Evolutionary conservation across 148 eudicot species (phyloP), one percentile per base, ranked within the genome.

Genomic region (Arctostaphylos glauca): DNA sequence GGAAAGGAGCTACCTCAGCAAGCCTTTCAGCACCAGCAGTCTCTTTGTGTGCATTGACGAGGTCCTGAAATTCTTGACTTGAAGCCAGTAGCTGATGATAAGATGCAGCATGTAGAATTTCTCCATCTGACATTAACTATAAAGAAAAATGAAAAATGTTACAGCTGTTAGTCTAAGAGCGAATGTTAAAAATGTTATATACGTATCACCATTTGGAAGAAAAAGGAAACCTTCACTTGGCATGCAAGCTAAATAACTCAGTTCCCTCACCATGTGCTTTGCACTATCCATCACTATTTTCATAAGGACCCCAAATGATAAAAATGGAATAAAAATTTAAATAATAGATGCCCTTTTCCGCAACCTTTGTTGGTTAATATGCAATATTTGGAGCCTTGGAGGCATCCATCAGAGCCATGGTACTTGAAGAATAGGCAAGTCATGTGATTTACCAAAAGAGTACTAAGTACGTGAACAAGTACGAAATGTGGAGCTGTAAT

Each of bases 51-150:
- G 99, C 97, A 76, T 92, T 83, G 55, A 97, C 97, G 46, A 97
- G 92, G 53, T 93, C 90, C 78, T 86, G 83, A 83, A 94, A 97
- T 79, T 94, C 95, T 76, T 53, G 83, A 90, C 97, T 94, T 46
- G 94, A 87, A 48, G 87, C 82, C 49, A 94, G 81, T 80, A 97
- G 81, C 81, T 89, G 87, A 53, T 88, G 78, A 62, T 97, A 93
- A 15, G 96, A 77, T 56, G 91, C 96, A 62, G 93, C 91, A 84
- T 84, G 87, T 50, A 89, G 85, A 80, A 97, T 88, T 82, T 93
- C 89, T 74, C 97, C 99, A 82, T 93, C 96, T 41, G 92, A 92
- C 97, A 94, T 90, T 82, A 97, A 85, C 99, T 96, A 91, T 77
- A 58, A 76, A 83, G 49, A 76, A 25, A 66, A 68, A 56, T 2